A percentile compares a stretch with the other conserved stretches of the same genome.
Evolutionary conservation across 2,329 filamentous ascomycete species (phyloP).

Genomic region (Fusarium incarnatum): DNA sequence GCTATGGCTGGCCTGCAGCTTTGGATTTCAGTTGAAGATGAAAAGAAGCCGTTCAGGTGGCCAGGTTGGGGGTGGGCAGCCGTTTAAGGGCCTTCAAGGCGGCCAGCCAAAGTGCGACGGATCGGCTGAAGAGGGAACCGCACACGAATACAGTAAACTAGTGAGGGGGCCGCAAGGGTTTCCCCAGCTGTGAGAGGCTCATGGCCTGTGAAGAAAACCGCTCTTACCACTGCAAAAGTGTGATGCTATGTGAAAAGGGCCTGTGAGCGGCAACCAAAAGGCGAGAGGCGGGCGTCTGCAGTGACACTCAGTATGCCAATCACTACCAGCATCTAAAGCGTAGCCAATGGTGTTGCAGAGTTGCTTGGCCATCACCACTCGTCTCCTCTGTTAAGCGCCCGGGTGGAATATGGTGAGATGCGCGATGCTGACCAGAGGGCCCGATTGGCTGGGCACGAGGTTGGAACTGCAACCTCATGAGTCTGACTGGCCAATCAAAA

Average conservation of each 20-base stretch:
- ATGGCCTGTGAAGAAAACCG: constrained; percentile 12
- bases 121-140: constrained; percentile 17
- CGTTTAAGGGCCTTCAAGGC: constrained; percentile 47
- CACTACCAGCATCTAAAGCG: constrained; percentile 18
- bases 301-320: constrained; percentile 33
- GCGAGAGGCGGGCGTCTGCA: constrained; percentile 37
- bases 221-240: constrained; percentile 10
- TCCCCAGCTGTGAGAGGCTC: constrained; percentile 25
- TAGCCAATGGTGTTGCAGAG: constrained; percentile 45
- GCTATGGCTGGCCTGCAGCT: constrained; percentile 30
- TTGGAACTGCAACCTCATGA: constrained; percentile 29
- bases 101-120: constrained; percentile 18
- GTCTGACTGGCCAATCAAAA: constrained; percentile 43
- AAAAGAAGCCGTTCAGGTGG: constrained; percentile 10
- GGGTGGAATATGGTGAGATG: constrained; percentile 41
- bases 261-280: constrained; percentile 31
- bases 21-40: constrained; percentile 21
- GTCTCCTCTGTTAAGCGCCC: constrained; percentile 50
- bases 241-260: constrained; percentile 30
- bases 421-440: constrained; percentile 25
- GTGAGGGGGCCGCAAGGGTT: constrained; percentile 1
- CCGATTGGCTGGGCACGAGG: constrained; percentile 46
- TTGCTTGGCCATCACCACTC: constrained; percentile 31
- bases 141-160: background rate
- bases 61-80: constrained; percentile 40